Percentiles rank a stretch among this genome's conserved stretches.
phyloP scores from a whole-genome alignment of 2,329 filamentous ascomycete species.

The Ambrosiella xylebori region DNA sequence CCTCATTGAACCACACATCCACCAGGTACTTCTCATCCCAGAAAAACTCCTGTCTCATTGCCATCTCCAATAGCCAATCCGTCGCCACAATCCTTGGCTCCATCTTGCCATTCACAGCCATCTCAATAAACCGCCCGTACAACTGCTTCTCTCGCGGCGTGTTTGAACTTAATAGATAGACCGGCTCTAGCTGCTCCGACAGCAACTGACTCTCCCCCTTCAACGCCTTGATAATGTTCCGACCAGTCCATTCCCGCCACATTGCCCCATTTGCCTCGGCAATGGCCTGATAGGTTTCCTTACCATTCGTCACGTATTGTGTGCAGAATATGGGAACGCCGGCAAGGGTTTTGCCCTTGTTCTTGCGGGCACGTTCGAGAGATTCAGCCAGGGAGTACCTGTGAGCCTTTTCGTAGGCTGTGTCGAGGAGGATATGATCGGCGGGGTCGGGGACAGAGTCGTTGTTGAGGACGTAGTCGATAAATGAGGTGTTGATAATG shows the following conservation, averaged over 20 bases:
- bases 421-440: slow-evolving; percentile 53
- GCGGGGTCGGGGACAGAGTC: slow-evolving; percentile 46
- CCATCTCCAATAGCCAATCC: slow-evolving; percentile 81
- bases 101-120: slow-evolving; percentile 65
- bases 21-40: slow-evolving; percentile 46
- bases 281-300: slow-evolving; percentile 71
- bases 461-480: slow-evolving; percentile 58
- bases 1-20: slow-evolving; percentile 16
- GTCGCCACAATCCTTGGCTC: slow-evolving; percentile 62
- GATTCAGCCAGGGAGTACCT: slow-evolving; percentile 52
- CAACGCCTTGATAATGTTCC: slow-evolving; percentile 48
- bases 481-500: slow-evolving; percentile 60
- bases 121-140: slow-evolving; percentile 64
- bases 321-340: slow-evolving; percentile 74
- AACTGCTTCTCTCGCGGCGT: slow-evolving; percentile 50
- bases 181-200: slow-evolving; percentile 49
- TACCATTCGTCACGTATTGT: slow-evolving; percentile 59
- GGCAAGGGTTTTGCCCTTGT: slow-evolving; percentile 58
- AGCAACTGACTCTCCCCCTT: slow-evolving; percentile 30
- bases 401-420: slow-evolving; percentile 53
- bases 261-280: slow-evolving; percentile 76
- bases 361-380: slow-evolving; percentile 52
- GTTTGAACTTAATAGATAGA: slow-evolving; percentile 66
- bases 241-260: slow-evolving; percentile 62
- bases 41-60: slow-evolving; percentile 71